These are phyloP conservation scores for Meira nashicola DNA, from an alignment of 1,284 basidiomycete genomes.

Conservation along the genomic window DNA sequence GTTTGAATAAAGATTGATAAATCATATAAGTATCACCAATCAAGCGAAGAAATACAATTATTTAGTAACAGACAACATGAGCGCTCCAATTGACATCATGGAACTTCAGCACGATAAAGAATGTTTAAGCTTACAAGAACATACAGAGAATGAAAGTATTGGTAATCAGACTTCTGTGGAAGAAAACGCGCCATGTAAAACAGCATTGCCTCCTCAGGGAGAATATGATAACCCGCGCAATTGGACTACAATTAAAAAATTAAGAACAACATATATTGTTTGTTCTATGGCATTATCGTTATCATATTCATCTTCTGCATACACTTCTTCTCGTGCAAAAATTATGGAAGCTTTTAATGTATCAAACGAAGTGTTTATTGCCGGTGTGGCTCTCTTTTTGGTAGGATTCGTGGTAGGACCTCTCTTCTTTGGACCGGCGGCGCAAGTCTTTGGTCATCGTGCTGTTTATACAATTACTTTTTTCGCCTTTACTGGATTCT, in stretches of 20 bases:
- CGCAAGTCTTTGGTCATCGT: slow-evolving; percentile 24
- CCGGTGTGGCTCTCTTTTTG: slow-evolving; percentile 14
- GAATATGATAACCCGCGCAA: background rate
- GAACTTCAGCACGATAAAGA: too few relatives aligned
- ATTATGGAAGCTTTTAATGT: background rate
- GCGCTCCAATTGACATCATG: too few relatives aligned
- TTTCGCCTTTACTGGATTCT: slow-evolving; percentile 26
- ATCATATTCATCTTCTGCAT: background rate
- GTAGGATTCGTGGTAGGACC: slow-evolving; percentile 24
- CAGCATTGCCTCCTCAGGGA: too few relatives aligned
- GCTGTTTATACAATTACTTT: slow-evolving; percentile 24
- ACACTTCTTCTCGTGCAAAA: background rate
- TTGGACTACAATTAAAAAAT: background rate
- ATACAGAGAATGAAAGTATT: too few relatives aligned
- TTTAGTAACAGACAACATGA: too few relatives aligned
- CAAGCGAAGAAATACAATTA: too few relatives aligned
- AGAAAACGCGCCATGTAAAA: too few relatives aligned
- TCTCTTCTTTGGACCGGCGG: slow-evolving; percentile 23
- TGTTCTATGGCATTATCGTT: background rate
- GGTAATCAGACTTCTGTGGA: too few relatives aligned
- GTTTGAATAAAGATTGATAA: too few relatives aligned
- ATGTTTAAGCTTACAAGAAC: too few relatives aligned
- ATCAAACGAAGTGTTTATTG: background rate
- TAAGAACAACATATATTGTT: background rate
- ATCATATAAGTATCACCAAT: too few relatives aligned